These are phyloP conservation scores for Tulasnella sp. DNA, from an alignment of 768 basidiomycete species.

Conservation along the genomic window DNA sequence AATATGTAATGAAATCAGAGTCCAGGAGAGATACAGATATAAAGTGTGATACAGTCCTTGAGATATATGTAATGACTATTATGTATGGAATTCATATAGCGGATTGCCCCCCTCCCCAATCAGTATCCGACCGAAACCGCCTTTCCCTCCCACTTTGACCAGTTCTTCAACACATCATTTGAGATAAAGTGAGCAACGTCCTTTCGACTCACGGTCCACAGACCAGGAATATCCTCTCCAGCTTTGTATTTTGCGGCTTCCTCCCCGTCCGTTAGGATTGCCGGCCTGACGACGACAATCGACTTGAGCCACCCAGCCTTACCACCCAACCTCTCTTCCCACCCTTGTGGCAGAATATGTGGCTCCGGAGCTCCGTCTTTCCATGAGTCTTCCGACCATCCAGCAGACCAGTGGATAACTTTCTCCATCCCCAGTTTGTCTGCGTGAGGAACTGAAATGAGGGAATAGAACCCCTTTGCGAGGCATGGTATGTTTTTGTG, in stretches of 20 bases:
- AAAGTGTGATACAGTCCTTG: too few species aligned
- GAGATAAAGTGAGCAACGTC: slow-evolving; percentile 9
- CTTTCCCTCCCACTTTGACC: slow-evolving; percentile 12
- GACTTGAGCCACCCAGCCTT: neutral
- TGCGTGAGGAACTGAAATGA: too few species aligned
- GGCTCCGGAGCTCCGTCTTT: neutral
- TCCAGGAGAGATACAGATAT: too few species aligned
- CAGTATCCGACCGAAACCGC: neutral
- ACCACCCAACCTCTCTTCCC: neutral
- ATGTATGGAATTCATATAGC: neutral
- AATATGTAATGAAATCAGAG: too few species aligned
- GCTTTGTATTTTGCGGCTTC: neutral
- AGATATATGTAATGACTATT: too few species aligned
- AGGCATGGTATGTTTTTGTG: slow-evolving; percentile 41
- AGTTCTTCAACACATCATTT: neutral
- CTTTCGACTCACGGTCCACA: slow-evolving; percentile 6
- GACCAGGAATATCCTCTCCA: neutral
- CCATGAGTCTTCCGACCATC: neutral
- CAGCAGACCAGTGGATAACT: neutral
- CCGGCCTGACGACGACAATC: neutral
- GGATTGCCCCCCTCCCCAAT: neutral
- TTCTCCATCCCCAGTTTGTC: slow-evolving; percentile 60
- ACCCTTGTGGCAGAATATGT: neutral
- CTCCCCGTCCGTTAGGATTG: neutral
- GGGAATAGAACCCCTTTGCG: slow-evolving; percentile 48